A percentile compares a stretch with the other conserved stretches of the same genome.
These are phyloP conservation scores for Alternaria novae-zelandiae DNA, from an alignment of 2,329 filamentous ascomycete species.

Conservation along the genomic window DNA sequence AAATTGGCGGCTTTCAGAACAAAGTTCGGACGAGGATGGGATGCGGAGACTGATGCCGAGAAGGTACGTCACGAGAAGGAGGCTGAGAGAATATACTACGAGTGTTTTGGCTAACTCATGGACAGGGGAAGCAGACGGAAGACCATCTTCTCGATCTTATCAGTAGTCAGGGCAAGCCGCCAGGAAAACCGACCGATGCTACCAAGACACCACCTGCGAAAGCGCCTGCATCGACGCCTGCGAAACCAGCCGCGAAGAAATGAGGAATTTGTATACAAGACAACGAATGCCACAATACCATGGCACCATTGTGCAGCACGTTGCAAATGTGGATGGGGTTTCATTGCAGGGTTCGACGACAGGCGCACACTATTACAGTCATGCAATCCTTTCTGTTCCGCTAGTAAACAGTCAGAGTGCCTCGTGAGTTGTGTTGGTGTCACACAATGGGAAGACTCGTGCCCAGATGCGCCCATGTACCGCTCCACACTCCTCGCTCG, in stretches of 20 bases:
- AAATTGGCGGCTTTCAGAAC: conserved; percentile 83
- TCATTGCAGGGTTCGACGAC: background rate
- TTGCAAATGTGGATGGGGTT: conserved; percentile 1
- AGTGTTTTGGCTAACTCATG: background rate
- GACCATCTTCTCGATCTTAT: conserved; percentile 44
- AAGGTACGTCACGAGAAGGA: conserved; percentile 7
- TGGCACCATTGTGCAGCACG: background rate
- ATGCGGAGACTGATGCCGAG: conserved; percentile 52
- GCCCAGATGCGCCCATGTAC: background rate
- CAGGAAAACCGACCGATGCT: conserved; percentile 19
- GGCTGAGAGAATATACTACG: background rate
- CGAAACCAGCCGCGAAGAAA: conserved; percentile 19
- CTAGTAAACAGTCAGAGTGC: background rate
- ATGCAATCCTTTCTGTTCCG: background rate
- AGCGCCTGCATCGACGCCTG: conserved; percentile 11
- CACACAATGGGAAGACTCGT: background rate
- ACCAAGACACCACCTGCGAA: conserved; percentile 23
- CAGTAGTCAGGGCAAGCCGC: conserved; percentile 29
- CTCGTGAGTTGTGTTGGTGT: background rate
- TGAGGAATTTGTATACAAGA: background rate
- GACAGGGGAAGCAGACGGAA: conserved; percentile 22
- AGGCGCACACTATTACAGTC: background rate
- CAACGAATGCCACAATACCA: background rate
- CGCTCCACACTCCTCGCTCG: background rate
- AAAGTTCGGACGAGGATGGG: conserved; percentile 84